Conservation (phyloP, 2,329 filamentous ascomycete genomes). For the Cryphonectria japonica region DNA sequence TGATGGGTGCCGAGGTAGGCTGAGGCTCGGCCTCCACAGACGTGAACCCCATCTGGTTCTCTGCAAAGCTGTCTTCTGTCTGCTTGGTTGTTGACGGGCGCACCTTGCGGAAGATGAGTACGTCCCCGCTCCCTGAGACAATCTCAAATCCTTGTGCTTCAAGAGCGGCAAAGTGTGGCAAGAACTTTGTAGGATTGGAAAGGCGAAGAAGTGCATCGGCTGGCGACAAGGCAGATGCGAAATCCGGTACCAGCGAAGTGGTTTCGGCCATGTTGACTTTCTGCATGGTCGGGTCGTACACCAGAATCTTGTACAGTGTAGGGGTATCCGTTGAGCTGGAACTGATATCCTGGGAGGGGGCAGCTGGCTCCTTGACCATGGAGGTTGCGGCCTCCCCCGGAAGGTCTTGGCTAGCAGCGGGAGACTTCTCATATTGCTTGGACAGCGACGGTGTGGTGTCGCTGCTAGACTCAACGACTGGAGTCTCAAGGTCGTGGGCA, state of each 20-base stretch:
- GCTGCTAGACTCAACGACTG: conserved; percentile 47
- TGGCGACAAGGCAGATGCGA: conserved; percentile 56
- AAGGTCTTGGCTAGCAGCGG: conserved; percentile 27
- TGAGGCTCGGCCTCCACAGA: conserved; percentile 1
- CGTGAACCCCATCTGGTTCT: background rate
- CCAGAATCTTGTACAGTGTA: conserved; percentile 65
- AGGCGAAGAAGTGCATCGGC: conserved; percentile 64
- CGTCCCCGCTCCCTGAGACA: conserved; percentile 63
- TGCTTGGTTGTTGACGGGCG: conserved; percentile 32
- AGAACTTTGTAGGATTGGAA: conserved; percentile 66
- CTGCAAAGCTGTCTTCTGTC: conserved; percentile 29
- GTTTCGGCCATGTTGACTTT: conserved; percentile 63
- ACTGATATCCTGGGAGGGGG: background rate
- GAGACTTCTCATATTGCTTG: conserved; percentile 39
- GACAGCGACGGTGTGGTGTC: conserved; percentile 42
- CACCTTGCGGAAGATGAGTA: conserved; percentile 69
- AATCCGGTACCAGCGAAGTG: conserved; percentile 55
- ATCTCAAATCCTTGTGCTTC: conserved; percentile 68
- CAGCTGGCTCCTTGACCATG: conserved; percentile 27
- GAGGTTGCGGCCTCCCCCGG: background rate
- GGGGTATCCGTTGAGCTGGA: conserved; percentile 22
- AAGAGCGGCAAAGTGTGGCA: conserved; percentile 63
- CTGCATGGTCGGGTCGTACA: conserved; percentile 64
- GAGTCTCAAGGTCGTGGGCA: conserved; percentile 53
- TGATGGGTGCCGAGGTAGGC: conserved; percentile 41